Conservation (phyloP, 179 eudicot species). For the Silene noctiflora region DNA sequence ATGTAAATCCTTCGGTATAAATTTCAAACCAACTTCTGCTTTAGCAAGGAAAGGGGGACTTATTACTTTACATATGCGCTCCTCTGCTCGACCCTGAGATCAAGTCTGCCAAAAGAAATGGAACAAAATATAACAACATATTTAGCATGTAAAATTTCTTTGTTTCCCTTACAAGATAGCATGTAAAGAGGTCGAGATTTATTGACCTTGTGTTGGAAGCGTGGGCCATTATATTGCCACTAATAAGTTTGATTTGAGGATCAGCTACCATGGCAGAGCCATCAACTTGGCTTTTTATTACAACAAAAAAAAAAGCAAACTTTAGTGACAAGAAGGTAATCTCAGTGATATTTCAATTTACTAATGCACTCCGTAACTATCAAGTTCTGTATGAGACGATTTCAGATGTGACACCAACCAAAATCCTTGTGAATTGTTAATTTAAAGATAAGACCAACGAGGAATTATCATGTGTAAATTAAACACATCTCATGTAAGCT, state of each 20-base stretch:
- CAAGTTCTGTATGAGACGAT: no score
- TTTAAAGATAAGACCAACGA: no score
- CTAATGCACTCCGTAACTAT: no score
- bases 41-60: slow-evolving; percentile 95
- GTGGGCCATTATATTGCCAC: slow-evolving; percentile 98
- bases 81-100: slow-evolving; percentile 84
- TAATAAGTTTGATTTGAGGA: slow-evolving; percentile 92
- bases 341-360: no score
- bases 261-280: slow-evolving; percentile 93
- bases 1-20: slow-evolving; percentile 66
- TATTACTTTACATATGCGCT: slow-evolving; percentile 88
- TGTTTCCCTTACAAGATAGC: neutral
- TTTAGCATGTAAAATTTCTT: neutral
- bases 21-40: slow-evolving; percentile 97
- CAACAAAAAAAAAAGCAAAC: no score
- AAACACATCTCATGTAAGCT: no score
- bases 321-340: no score
- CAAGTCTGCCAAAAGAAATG: slow-evolving; percentile 79
- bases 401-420: no score
- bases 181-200: slow-evolving; percentile 5
- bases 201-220: slow-evolving; percentile 90
- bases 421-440: no score
- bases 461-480: no score
- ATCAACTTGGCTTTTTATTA: slow-evolving; percentile 91
- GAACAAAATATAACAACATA: slow-evolving; percentile 4